Conservation (phyloP, 2,329 filamentous ascomycete genomes). For the Talaromyces funiculosus region DNA sequence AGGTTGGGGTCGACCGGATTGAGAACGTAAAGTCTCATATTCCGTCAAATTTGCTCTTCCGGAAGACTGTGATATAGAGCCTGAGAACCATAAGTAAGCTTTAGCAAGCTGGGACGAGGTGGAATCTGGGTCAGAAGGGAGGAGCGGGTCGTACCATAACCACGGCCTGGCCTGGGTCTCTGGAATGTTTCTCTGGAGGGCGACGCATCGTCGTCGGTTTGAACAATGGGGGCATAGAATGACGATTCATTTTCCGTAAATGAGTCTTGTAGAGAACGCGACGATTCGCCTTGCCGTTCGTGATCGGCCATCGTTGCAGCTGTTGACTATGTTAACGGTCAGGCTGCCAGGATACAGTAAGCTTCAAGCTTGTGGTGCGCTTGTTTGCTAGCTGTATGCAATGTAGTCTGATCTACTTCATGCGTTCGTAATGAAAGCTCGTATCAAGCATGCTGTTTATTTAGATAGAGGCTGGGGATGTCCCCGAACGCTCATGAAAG, state of each 20-base stretch:
- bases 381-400: background rate
- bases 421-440: background rate
- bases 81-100: background rate
- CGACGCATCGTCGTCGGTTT: constrained; percentile 11
- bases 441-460: background rate
- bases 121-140: constrained; percentile 3
- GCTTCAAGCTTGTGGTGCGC: background rate
- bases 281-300: constrained; percentile 11
- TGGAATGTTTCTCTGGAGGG: constrained; percentile 8
- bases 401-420: constrained; percentile 1
- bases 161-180: constrained; percentile 5
- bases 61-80: constrained; percentile 8
- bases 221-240: constrained; percentile 9
- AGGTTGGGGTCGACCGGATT: constrained; percentile 20
- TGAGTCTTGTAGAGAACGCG: constrained; percentile 8
- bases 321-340: background rate
- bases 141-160: constrained; percentile 9
- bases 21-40: constrained; percentile 3
- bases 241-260: constrained; percentile 4
- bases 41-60: background rate
- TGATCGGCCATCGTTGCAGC: constrained; percentile 17
- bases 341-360: background rate
- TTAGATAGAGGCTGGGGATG: background rate
- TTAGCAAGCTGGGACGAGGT: constrained; percentile 20
- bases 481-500: constrained; percentile 5